Percentiles rank a stretch among this genome's conserved stretches.
phyloP scores from a whole-genome alignment of 1,139 yeast genomes.

The Meyerozyma sp. region DNA sequence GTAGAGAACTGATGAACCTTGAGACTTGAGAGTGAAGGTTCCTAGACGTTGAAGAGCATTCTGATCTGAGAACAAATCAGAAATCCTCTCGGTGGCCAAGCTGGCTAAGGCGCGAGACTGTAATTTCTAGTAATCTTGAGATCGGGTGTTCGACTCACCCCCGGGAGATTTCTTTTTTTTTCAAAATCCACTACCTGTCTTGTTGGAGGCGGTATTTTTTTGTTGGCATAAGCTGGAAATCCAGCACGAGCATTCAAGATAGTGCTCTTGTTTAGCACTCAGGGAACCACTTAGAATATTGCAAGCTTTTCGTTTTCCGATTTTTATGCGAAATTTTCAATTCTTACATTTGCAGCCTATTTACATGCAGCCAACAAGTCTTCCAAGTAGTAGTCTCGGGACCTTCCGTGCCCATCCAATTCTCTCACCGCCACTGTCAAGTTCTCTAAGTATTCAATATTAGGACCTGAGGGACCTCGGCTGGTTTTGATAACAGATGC shows the following conservation, averaged over 20 bases:
- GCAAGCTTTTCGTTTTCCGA: background rate
- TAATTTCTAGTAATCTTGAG: constrained; percentile 13
- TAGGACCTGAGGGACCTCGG: constrained; percentile 78
- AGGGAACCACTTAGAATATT: too few species aligned
- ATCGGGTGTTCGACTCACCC: constrained; percentile 18
- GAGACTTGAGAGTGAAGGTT: too few species aligned
- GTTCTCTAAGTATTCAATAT: constrained; percentile 60
- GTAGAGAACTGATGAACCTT: too few species aligned
- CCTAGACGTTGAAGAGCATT: too few species aligned
- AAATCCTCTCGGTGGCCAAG: constrained; percentile 15
- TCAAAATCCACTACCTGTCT: background rate
- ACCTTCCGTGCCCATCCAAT: constrained; percentile 31
- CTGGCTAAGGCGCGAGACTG: constrained; percentile 18
- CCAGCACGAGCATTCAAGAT: too few species aligned
- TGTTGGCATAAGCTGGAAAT: too few species aligned
- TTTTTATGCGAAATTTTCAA: background rate
- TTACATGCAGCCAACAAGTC: constrained; percentile 15
- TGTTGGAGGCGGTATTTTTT: too few species aligned
- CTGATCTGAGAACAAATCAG: background rate
- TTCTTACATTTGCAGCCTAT: background rate
- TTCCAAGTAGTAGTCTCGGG: constrained; percentile 34
- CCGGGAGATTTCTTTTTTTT: constrained; percentile 11
- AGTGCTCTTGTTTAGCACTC: too few species aligned
- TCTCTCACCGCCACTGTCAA: constrained; percentile 50
- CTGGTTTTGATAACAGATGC: constrained; percentile 55